These are phyloP conservation scores for Aspergillus bridgeri DNA, from an alignment of 495 filamentous ascomycete genomes.

Conservation along the genomic window DNA sequence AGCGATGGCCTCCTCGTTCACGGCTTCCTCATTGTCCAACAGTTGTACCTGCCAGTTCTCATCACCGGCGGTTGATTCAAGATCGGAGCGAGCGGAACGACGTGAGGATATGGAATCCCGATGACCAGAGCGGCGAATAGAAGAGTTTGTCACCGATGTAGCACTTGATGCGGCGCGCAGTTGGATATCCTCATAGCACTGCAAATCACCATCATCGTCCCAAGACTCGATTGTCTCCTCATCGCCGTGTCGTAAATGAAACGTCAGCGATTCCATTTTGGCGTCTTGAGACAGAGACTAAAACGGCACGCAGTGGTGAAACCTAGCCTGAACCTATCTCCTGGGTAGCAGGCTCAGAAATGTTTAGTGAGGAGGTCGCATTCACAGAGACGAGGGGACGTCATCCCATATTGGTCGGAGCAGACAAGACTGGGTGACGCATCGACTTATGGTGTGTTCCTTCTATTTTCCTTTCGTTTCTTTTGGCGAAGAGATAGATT, in stretches of 20 bases:
- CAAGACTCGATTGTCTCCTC: constrained; percentile 74
- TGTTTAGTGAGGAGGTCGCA: constrained; percentile 22
- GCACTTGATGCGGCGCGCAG: constrained; percentile 62
- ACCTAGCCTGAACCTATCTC: not conserved
- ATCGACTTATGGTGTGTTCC: not conserved
- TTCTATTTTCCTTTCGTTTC: not conserved
- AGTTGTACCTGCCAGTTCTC: constrained; percentile 83
- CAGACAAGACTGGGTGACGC: not conserved
- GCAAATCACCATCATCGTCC: constrained; percentile 81
- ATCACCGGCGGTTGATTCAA: constrained; percentile 64
- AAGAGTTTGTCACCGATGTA: constrained; percentile 49
- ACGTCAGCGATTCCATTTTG: constrained; percentile 56
- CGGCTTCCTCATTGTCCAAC: constrained; percentile 73
- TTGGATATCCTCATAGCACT: constrained; percentile 68
- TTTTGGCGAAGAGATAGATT: not conserved
- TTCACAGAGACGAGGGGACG: constrained; percentile 18
- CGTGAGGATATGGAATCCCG: constrained; percentile 75
- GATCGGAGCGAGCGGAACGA: constrained; percentile 74
- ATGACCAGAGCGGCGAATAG: constrained; percentile 52
- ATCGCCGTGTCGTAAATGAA: constrained; percentile 51
- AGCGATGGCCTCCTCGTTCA: constrained; percentile 77
- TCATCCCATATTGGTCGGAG: constrained; percentile 33
- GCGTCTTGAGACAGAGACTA: too few relatives aligned
- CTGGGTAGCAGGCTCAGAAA: constrained; percentile 23
- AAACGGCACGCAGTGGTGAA: too few relatives aligned